Evolutionary conservation across 177 flowering plant genomes (phyloP).

Genomic region (Telopea speciosissima): DNA sequence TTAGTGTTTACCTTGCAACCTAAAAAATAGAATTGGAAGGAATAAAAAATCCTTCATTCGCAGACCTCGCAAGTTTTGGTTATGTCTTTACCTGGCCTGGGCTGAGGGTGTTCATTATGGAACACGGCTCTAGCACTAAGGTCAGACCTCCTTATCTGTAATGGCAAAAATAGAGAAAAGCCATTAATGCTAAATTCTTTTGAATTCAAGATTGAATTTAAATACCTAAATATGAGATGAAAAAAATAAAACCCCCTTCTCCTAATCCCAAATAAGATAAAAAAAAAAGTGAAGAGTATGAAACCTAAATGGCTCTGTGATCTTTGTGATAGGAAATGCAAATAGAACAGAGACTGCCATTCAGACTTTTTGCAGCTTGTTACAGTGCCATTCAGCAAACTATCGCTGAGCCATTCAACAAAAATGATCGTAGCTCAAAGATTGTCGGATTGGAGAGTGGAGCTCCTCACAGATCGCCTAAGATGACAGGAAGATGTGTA

Average conservation of each 20-base stretch:
- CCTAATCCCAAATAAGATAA: too few relatives aligned
- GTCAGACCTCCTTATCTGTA: constrained; percentile 69
- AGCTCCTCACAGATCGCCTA: too few relatives aligned
- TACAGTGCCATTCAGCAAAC: too few relatives aligned
- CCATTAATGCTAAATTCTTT: not conserved
- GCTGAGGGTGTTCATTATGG: constrained; percentile 60
- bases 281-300: not conserved
- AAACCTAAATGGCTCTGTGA: too few relatives aligned
- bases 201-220: too few relatives aligned
- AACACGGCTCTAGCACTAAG: constrained; percentile 52
- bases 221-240: too few relatives aligned
- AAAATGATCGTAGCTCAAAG: too few relatives aligned
- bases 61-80: constrained; percentile 54
- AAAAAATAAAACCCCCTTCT: too few relatives aligned
- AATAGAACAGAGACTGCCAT: constrained; percentile 56
- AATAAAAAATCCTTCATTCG: constrained; percentile 49
- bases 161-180: not conserved
- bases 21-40: constrained; percentile 53
- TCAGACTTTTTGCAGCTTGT: too few relatives aligned
- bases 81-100: constrained; percentile 63
- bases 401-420: too few relatives aligned
- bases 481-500: too few relatives aligned
- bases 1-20: constrained; percentile 29
- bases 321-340: constrained; percentile 48
- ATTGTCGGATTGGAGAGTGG: too few relatives aligned